These are phyloP conservation scores for Phytophthora cajani DNA, from an alignment of 352 stramenopile genomes.

Conservation along the genomic window DNA sequence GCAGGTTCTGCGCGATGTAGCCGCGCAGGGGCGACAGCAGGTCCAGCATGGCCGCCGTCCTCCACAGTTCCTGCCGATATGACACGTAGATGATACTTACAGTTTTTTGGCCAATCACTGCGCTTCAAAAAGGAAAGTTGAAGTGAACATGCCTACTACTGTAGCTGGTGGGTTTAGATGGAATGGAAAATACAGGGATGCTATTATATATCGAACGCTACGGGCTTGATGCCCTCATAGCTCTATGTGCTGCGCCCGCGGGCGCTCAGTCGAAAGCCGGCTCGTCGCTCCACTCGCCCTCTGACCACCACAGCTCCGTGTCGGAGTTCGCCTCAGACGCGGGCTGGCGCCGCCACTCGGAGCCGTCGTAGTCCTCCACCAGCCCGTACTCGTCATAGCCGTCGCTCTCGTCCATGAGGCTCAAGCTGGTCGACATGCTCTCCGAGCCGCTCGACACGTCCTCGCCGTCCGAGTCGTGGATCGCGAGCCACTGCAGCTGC, in stretches of 20 bases:
- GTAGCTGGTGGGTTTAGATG: too few relatives aligned
- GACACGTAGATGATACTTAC: neutral
- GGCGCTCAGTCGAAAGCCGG: slow-evolving; percentile 21
- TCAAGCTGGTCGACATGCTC: slow-evolving; percentile 9
- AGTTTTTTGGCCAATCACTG: slow-evolving; percentile 15
- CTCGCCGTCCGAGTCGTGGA: slow-evolving; percentile 45
- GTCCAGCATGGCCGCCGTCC: slow-evolving; percentile 67
- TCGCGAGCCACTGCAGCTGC: slow-evolving; percentile 40
- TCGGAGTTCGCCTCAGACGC: slow-evolving; percentile 33
- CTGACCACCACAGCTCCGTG: slow-evolving; percentile 37
- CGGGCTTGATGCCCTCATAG: neutral
- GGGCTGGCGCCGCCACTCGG: slow-evolving; percentile 27
- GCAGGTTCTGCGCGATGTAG: slow-evolving; percentile 88
- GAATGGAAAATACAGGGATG: slow-evolving; percentile 10
- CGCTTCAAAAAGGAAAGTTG: slow-evolving; percentile 10
- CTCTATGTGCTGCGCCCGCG: slow-evolving; percentile 10
- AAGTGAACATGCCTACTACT: slow-evolving; percentile 21
- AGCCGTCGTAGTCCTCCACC: slow-evolving; percentile 35
- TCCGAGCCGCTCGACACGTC: slow-evolving; percentile 16
- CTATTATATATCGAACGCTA: slow-evolving; percentile 14
- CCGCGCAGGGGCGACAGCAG: slow-evolving; percentile 85
- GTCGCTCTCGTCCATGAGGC: slow-evolving; percentile 35
- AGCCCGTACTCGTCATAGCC: slow-evolving; percentile 44
- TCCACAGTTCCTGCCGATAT: neutral
- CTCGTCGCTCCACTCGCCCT: slow-evolving; percentile 38